Percentiles rank a stretch among this genome's conserved stretches.
These are phyloP conservation scores for Ramaria rubella DNA, from an alignment of 768 basidiomycete species.

Conservation along the genomic window DNA sequence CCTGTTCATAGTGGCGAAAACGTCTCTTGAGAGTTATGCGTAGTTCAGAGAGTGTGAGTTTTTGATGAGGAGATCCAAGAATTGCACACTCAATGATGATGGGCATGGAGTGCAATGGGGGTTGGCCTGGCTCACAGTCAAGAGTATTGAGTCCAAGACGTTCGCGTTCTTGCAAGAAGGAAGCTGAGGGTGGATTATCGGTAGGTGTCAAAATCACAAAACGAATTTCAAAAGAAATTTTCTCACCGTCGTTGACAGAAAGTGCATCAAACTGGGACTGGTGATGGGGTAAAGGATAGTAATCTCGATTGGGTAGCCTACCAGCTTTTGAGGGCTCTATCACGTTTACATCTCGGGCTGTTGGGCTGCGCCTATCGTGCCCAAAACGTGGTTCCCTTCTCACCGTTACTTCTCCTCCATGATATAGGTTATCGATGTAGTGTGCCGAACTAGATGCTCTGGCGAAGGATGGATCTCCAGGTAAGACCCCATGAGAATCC, in stretches of 20 bases:
- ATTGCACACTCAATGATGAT: conserved; percentile 7
- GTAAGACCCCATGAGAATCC: background rate
- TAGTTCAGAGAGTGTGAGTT: conserved; percentile 7
- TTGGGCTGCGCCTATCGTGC: background rate
- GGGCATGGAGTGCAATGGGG: background rate
- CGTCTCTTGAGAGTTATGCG: conserved; percentile 1
- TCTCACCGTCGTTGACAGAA: background rate
- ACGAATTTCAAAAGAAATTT: background rate
- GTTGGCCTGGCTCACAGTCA: background rate
- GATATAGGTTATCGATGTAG: background rate
- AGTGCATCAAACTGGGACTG: conserved; percentile 1
- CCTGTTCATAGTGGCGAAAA: conserved; percentile 5
- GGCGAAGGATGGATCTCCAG: background rate
- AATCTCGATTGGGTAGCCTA: conserved; percentile 1
- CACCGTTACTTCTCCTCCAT: background rate
- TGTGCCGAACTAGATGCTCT: background rate
- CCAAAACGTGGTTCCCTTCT: background rate
- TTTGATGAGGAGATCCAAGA: conserved; percentile 8
- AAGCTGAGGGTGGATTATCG: background rate
- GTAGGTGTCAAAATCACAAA: background rate
- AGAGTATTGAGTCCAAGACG: conserved; percentile 1
- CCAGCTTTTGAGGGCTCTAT: background rate
- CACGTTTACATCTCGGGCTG: background rate
- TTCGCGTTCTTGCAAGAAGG: conserved; percentile 1
- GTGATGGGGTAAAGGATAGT: conserved; percentile 4